Evolutionary conservation across 2,329 filamentous ascomycete genomes (phyloP).

Genomic region (Colletotrichum camelliae): DNA sequence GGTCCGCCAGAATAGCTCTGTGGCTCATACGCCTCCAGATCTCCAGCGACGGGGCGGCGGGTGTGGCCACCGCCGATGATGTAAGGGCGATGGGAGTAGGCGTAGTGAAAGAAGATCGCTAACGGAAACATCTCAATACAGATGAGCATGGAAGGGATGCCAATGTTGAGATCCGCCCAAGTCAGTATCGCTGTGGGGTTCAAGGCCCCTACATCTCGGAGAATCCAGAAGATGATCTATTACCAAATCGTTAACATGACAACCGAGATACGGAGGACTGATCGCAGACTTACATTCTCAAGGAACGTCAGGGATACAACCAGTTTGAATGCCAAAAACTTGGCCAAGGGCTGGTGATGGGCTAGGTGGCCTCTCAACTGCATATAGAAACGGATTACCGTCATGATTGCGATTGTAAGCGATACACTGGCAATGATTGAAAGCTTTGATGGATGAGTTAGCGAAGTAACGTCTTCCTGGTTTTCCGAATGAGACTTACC

Average conservation of each 20-base stretch:
- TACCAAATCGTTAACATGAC: background rate
- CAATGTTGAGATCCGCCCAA: slow-evolving; percentile 27
- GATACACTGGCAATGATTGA: slow-evolving; percentile 29
- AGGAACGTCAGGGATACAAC: slow-evolving; percentile 28
- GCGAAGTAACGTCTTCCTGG: background rate
- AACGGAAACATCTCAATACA: slow-evolving; percentile 31
- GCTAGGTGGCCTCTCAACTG: slow-evolving; percentile 22
- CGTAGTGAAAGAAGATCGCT: slow-evolving; percentile 26
- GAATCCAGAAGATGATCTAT: slow-evolving; percentile 30
- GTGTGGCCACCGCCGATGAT: slow-evolving; percentile 16
- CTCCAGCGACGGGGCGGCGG: slow-evolving; percentile 7
- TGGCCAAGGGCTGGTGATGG: slow-evolving; percentile 27
- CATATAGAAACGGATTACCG: slow-evolving; percentile 27
- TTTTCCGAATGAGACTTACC: background rate
- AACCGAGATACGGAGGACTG: background rate
- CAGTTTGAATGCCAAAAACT: slow-evolving; percentile 30
- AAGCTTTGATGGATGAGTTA: slow-evolving; percentile 17
- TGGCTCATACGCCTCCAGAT: slow-evolving; percentile 9
- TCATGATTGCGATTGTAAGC: slow-evolving; percentile 26
- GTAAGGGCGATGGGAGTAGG: slow-evolving; percentile 28
- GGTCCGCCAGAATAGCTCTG: slow-evolving; percentile 27
- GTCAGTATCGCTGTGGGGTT: slow-evolving; percentile 25
- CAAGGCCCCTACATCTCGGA: slow-evolving; percentile 23
- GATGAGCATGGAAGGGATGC: slow-evolving; percentile 26
- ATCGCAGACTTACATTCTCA: slow-evolving; percentile 1